A percentile compares a stretch with the other conserved stretches of the same genome.
Conservation (phyloP, 805 yeast genomes). For the Hanseniaspora jakobsenii region DNA sequence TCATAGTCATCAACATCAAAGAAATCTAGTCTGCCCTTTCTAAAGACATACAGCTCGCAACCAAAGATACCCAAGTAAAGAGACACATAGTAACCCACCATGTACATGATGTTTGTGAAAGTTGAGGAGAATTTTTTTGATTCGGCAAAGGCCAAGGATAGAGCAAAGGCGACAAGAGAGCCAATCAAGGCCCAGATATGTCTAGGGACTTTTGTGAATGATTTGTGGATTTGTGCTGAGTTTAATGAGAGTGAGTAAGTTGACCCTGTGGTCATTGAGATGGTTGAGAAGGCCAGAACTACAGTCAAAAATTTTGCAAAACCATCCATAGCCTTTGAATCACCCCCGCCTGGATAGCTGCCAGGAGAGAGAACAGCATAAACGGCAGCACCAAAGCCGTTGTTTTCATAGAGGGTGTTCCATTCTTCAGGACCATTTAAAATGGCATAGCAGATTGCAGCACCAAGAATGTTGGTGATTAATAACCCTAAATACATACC, state of each 20-base stretch:
- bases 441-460: slow-evolving; percentile 70
- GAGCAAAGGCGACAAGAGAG: slow-evolving; percentile 63
- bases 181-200: slow-evolving; percentile 67
- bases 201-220: slow-evolving; percentile 64
- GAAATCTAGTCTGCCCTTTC: slow-evolving; percentile 41
- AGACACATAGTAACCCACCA: slow-evolving; percentile 84
- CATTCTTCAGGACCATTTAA: slow-evolving; percentile 33
- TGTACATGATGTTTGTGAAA: slow-evolving; percentile 75
- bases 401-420: slow-evolving; percentile 38
- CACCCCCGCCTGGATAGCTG: slow-evolving; percentile 30
- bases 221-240: slow-evolving; percentile 71
- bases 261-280: slow-evolving; percentile 83
- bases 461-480: slow-evolving; percentile 70
- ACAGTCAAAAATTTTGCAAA: slow-evolving; percentile 87
- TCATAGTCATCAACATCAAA: slow-evolving; percentile 54
- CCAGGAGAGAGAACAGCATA: slow-evolving; percentile 64
- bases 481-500: slow-evolving; percentile 60
- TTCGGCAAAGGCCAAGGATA: slow-evolving; percentile 84
- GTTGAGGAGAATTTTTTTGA: slow-evolving; percentile 58
- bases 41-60: slow-evolving; percentile 72
- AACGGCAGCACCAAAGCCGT: slow-evolving; percentile 69
- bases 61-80: slow-evolving; percentile 62
- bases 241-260: slow-evolving; percentile 79
- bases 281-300: slow-evolving; percentile 65
- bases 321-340: slow-evolving; percentile 63